Percentiles rank a stretch among this genome's conserved stretches.
Conservation (phyloP, 2,329 filamentous ascomycete species). For the Aspergillus hiratsukae region DNA sequence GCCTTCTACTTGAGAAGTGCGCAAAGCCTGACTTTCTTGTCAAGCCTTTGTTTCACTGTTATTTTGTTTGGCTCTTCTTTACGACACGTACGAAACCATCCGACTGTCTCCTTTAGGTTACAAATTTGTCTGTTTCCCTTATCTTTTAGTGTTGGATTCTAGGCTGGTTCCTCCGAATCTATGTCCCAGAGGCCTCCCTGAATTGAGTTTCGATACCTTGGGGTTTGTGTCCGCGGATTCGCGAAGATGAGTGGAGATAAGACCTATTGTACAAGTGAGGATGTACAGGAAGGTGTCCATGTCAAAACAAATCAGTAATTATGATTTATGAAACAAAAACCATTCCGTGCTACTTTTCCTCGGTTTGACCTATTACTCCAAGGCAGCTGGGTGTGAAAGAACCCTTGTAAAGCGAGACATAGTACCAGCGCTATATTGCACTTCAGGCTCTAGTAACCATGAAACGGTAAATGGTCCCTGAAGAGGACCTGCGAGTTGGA, state of each 20-base stretch:
- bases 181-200: neutral
- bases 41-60: neutral
- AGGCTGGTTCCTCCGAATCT: constrained; percentile 2
- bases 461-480: neutral
- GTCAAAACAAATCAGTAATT: neutral
- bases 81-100: constrained; percentile 1
- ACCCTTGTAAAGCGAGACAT: neutral
- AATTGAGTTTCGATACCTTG: neutral
- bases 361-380: neutral
- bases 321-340: neutral
- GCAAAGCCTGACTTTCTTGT: neutral
- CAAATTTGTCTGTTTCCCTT: neutral
- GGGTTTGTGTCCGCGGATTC: neutral
- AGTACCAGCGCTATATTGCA: neutral
- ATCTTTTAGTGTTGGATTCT: neutral
- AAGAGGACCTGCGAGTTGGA: neutral
- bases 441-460: neutral
- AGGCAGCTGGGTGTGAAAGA: neutral
- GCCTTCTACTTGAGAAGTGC: neutral
- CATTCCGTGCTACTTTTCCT: neutral
- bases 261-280: neutral
- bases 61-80: neutral
- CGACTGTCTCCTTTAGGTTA: neutral
- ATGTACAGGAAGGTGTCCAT: constrained; percentile 2
- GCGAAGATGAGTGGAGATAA: neutral